Conservation (phyloP, 192 early-diverging fungal genomes). For the Umbelopsis sp. region DNA sequence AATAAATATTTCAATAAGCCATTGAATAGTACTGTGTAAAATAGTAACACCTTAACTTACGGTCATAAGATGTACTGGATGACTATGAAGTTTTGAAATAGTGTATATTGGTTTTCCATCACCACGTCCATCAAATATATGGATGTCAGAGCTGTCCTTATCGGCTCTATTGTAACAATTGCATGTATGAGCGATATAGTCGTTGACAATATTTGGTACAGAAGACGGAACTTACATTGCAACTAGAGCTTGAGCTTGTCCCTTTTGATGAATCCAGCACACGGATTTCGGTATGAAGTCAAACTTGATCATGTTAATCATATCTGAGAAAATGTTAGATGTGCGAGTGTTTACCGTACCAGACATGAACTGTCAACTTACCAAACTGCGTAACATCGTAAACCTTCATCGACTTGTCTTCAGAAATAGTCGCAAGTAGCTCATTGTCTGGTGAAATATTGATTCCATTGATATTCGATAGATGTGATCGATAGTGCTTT, state of each 20-base stretch:
- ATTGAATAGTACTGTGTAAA: not conserved
- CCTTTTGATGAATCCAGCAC: conserved; percentile 84
- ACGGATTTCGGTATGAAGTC: conserved; percentile 73
- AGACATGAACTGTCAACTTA: conserved; percentile 26
- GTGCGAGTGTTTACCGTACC: not conserved
- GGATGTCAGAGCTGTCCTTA: conserved; percentile 63
- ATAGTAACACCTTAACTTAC: conserved; percentile 20
- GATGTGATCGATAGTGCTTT: conserved; percentile 92
- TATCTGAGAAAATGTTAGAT: conserved; percentile 59
- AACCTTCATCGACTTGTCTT: conserved; percentile 87
- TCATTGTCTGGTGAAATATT: conserved; percentile 73
- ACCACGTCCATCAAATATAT: conserved; percentile 84
- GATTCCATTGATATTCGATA: conserved; percentile 60
- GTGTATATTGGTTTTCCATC: conserved; percentile 63
- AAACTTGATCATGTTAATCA: conserved; percentile 93
- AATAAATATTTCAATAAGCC: not conserved
- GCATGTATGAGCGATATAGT: not conserved
- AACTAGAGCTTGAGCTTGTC: conserved; percentile 83
- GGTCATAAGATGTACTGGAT: conserved; percentile 79
- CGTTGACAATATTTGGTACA: not conserved
- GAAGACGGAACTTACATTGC: conserved; percentile 60
- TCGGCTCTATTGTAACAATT: conserved; percentile 62
- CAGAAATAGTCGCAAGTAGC: conserved; percentile 79
- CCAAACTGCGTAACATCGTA: conserved; percentile 97
- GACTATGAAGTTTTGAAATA: conserved; percentile 65